These are phyloP conservation scores for Colletotrichum sp. DNA, from an alignment of 2,329 filamentous ascomycete genomes.

Conservation along the genomic window DNA sequence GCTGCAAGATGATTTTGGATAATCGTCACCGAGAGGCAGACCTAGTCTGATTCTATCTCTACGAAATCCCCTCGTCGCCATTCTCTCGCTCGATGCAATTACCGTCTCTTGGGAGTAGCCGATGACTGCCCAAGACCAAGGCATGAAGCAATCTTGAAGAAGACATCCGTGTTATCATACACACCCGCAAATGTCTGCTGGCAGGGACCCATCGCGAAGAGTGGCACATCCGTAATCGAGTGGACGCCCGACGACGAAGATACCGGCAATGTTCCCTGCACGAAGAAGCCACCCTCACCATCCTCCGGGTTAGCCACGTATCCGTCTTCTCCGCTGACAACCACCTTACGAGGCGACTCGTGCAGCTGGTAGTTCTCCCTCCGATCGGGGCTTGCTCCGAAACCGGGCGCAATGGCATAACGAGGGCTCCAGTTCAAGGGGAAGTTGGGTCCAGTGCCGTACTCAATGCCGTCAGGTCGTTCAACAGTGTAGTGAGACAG, in stretches of 20 bases:
- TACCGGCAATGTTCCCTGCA: constrained; percentile 77
- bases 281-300: constrained; percentile 67
- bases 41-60: neutral
- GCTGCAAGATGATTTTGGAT: constrained; percentile 25
- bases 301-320: constrained; percentile 74
- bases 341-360: constrained; percentile 66
- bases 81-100: neutral
- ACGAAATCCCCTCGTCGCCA: rapidly evolving
- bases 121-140: constrained; percentile 55
- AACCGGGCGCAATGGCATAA: constrained; percentile 79
- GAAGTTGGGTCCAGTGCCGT: constrained; percentile 77
- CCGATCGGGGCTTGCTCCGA: constrained; percentile 75
- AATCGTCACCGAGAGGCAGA: constrained; percentile 10
- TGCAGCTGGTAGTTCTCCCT: constrained; percentile 80
- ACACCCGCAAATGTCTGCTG: constrained; percentile 77
- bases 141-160: constrained; percentile 75
- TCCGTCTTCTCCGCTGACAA: constrained; percentile 53
- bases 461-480: constrained; percentile 63
- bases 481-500: constrained; percentile 74
- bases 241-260: constrained; percentile 72
- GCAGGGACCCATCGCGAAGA: constrained; percentile 81
- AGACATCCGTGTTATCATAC: constrained; percentile 74
- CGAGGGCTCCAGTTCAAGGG: constrained; percentile 85
- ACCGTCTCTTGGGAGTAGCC: neutral
- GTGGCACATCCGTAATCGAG: constrained; percentile 79